A percentile compares a stretch with the other conserved stretches of the same genome.
phyloP scores from a whole-genome alignment of 1,284 basidiomycete species.

The Thelephora terrestris region DNA sequence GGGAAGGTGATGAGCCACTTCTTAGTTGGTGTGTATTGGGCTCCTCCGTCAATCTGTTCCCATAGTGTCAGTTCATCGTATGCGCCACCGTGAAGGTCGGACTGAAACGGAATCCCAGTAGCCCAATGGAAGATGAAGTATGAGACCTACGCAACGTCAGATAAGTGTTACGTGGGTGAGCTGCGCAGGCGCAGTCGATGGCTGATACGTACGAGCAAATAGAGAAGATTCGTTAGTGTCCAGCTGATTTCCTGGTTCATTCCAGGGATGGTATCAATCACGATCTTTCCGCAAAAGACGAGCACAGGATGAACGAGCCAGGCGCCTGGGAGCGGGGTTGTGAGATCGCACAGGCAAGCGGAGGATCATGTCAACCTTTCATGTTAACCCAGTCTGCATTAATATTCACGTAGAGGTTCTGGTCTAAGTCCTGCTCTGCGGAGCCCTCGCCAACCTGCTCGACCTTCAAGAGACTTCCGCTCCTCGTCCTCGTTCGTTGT shows the following conservation, averaged over 20 bases:
- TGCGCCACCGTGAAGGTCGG: conserved; percentile 78
- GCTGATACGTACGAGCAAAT: conserved; percentile 68
- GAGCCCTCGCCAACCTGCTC: conserved; percentile 77
- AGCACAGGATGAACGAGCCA: conserved; percentile 97
- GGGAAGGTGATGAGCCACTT: conserved; percentile 95
- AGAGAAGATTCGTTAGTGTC: conserved; percentile 90
- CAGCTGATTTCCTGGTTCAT: conserved; percentile 93
- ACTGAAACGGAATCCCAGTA: conserved; percentile 94
- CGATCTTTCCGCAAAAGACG: conserved; percentile 83
- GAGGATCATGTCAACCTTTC: conserved; percentile 58
- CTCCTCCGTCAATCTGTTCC: conserved; percentile 99
- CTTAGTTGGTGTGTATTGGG: conserved; percentile 96
- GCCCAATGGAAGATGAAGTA: conserved; percentile 99
- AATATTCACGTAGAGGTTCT: conserved; percentile 77
- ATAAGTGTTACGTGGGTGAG: not conserved
- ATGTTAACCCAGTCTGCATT: conserved; percentile 99
- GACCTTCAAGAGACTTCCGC: conserved; percentile 78
- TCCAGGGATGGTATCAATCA: conserved; percentile 90
- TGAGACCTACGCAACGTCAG: conserved; percentile 51
- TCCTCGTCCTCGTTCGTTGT: conserved; percentile 48
- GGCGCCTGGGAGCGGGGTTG: conserved; percentile 50
- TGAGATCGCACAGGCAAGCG: not conserved
- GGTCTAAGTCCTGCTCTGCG: conserved; percentile 72
- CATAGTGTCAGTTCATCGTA: conserved; percentile 97
- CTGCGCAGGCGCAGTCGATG: not conserved